Evolutionary conservation across 2,329 filamentous ascomycete genomes (phyloP).

Genomic region (Curvularia sp.): DNA sequence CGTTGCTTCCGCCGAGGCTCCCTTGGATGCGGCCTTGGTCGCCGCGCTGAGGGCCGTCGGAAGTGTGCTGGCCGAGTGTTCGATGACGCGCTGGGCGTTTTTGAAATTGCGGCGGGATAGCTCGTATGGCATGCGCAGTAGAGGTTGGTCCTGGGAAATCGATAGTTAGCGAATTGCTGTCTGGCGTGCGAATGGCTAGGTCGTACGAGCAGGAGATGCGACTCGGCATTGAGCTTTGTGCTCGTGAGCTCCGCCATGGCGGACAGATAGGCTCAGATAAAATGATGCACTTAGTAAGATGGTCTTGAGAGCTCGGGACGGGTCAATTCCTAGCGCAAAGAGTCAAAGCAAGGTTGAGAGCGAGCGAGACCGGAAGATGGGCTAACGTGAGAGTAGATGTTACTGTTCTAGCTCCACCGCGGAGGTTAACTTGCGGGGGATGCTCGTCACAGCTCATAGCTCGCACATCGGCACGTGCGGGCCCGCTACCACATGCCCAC

Average conservation of each 20-base stretch:
- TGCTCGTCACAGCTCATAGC: conserved; percentile 32
- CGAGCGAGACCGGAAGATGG: conserved; percentile 3
- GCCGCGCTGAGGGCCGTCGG: conserved; percentile 64
- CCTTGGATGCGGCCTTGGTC: conserved; percentile 68
- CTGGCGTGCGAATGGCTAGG: not conserved
- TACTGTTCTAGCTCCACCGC: conserved; percentile 18
- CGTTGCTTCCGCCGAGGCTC: conserved; percentile 52
- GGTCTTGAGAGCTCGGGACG: not conserved
- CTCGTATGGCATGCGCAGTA: conserved; percentile 91
- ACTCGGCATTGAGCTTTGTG: conserved; percentile 74
- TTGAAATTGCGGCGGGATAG: conserved; percentile 95
- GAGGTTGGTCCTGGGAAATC: conserved; percentile 80
- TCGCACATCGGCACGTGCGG: conserved; percentile 26
- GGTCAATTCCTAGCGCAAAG: not conserved
- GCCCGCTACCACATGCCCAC: not conserved
- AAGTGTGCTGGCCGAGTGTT: conserved; percentile 71
- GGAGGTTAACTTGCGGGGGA: conserved; percentile 31
- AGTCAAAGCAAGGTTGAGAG: not conserved
- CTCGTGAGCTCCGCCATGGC: conserved; percentile 59
- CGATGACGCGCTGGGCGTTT: conserved; percentile 76
- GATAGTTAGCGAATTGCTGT: conserved; percentile 4
- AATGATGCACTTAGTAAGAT: not conserved
- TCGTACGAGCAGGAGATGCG: conserved; percentile 75
- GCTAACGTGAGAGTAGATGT: conserved; percentile 5
- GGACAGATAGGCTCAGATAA: conserved; percentile 6